A percentile compares a stretch with the other conserved stretches of the same genome.
Conservation (phyloP, 2,329 filamentous ascomycete genomes). For the Fusarium irregulare region DNA sequence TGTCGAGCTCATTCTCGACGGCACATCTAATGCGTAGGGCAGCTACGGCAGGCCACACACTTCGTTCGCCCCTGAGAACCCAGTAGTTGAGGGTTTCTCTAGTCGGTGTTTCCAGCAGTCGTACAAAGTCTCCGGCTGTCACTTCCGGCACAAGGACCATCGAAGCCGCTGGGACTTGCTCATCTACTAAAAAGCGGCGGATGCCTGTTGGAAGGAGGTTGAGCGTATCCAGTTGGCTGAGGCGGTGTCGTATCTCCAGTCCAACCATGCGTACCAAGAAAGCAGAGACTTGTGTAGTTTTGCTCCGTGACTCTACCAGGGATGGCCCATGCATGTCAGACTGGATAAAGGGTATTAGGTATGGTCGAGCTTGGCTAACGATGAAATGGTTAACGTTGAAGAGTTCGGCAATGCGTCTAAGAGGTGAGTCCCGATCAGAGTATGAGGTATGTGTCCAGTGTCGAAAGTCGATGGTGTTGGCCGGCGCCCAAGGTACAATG, state of each 20-base stretch:
- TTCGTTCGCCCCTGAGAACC: slow-evolving; percentile 85
- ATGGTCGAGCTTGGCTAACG: slow-evolving; percentile 90
- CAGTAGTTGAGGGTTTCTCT: slow-evolving; percentile 81
- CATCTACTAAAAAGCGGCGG: slow-evolving; percentile 82
- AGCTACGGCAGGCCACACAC: slow-evolving; percentile 89
- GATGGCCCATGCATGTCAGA: slow-evolving; percentile 83
- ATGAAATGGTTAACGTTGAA: slow-evolving; percentile 98
- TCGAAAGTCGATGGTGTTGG: slow-evolving; percentile 70
- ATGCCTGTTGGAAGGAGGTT: slow-evolving; percentile 76
- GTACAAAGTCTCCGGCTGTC: slow-evolving; percentile 76
- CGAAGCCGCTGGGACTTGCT: slow-evolving; percentile 80
- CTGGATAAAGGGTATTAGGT: slow-evolving; percentile 85
- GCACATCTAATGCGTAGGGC: slow-evolving; percentile 85
- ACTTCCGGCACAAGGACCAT: slow-evolving; percentile 87
- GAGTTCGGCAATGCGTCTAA: slow-evolving; percentile 80
- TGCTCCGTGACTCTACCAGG: slow-evolving; percentile 68
- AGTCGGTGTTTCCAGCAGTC: slow-evolving; percentile 85
- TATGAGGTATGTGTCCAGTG: slow-evolving; percentile 75
- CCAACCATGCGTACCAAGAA: slow-evolving; percentile 76
- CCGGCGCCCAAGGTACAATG: slow-evolving; percentile 79
- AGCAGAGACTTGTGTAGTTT: slow-evolving; percentile 66
- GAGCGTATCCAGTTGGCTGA: slow-evolving; percentile 83
- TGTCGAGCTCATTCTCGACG: slow-evolving; percentile 88
- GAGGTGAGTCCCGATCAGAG: slow-evolving; percentile 71
- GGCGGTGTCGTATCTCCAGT: slow-evolving; percentile 81